Evolutionary conservation across 129 eudicot species (phyloP), one percentile per base, ranked within the genome.

Genomic region (Logfia minima): DNA sequence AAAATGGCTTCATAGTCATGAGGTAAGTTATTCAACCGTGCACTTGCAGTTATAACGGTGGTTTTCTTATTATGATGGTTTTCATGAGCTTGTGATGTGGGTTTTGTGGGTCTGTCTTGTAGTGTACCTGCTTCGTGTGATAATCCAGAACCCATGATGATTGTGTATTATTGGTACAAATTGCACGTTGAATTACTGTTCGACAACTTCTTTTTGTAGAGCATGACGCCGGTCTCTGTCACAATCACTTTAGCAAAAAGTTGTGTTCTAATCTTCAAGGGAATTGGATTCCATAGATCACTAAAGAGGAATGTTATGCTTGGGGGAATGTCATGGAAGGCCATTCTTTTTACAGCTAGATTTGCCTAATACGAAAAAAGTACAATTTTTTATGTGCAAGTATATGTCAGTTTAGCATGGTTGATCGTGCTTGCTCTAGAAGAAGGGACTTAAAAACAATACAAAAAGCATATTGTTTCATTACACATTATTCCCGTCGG

Each of bases 1-100:
- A 87, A 39, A 70, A 92, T 86, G 71, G 81, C 81, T 79, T 86
- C 87, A 79, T 43, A 83, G 61, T 88, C 85, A 75, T 92, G 98
- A 64, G 96, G 96, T 16, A 77, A 82, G 52, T 28, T 67, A 23
- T 77, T 80, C 71, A 51, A 63, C 53, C 60, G 79, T 22, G 56
- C 35, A 19, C 55, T 71, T 53, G 75, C 37, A 56, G 83, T 72
- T 34, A 17, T 32, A 63, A 19, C 67, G 31, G 43, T 21, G 9
- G 28, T 67, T 37, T 35, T 71, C 26, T 62, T 63, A 31, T 37
- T 52, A 35, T 70, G 70, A 45, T 56, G 51, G 68, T 77, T 52
- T 58, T 53, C 74, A 22, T 65, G 67, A 51, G 70, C 9, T 55
- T 66, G 53, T 51, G 78, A n/a, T 23, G 55, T 28, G 31, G 45